Conservation (phyloP, 768 basidiomycete genomes). For the Hirschioporus abietinus region DNA sequence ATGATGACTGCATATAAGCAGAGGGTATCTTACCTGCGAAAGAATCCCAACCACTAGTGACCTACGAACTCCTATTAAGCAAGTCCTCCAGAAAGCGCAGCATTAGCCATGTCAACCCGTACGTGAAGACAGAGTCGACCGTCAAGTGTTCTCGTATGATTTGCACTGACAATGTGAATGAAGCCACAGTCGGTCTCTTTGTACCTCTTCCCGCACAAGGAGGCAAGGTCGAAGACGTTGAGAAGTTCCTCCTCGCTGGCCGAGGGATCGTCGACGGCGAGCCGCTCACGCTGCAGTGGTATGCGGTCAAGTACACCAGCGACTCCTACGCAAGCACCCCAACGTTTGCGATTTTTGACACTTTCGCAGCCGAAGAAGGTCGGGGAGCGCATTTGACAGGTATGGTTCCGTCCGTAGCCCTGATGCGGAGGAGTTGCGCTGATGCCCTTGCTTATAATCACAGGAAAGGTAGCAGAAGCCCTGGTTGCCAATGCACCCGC, state of each 20-base stretch:
- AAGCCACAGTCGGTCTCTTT: conserved; percentile 23
- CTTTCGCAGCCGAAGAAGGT: conserved; percentile 29
- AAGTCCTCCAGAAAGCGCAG: background rate
- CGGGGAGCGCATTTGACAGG: conserved; percentile 28
- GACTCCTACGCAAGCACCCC: conserved; percentile 12
- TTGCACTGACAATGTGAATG: background rate
- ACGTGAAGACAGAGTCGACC: background rate
- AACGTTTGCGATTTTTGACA: conserved; percentile 35
- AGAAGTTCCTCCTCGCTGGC: conserved; percentile 26
- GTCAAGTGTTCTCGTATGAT: background rate
- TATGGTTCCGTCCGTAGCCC: background rate
- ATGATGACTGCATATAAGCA: background rate
- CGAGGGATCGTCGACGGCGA: conserved; percentile 26
- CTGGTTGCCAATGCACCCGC: conserved; percentile 27
- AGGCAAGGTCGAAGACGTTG: conserved; percentile 20
- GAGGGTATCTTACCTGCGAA: background rate
- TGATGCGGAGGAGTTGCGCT: background rate
- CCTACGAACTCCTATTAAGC: background rate
- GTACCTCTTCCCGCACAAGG: conserved; percentile 26
- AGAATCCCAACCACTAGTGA: background rate
- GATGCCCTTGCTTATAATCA: background rate
- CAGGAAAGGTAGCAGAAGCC: conserved; percentile 30
- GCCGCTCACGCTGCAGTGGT: conserved; percentile 35
- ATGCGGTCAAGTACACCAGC: conserved; percentile 27
- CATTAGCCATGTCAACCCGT: too few species aligned